These are phyloP conservation scores for Kwoniella shivajii DNA, from an alignment of 1,284 basidiomycete genomes.

Conservation along the genomic window DNA sequence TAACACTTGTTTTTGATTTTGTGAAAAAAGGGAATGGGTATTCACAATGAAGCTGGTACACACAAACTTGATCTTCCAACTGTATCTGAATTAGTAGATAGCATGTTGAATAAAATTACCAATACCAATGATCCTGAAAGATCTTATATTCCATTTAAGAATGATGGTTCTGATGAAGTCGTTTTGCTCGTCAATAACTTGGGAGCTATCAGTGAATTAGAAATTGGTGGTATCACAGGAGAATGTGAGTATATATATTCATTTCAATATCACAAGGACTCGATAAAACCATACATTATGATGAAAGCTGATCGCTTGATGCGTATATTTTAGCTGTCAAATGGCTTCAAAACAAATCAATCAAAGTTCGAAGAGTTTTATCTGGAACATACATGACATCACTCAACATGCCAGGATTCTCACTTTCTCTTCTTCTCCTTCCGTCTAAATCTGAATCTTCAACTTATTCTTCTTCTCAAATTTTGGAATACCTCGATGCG, in stretches of 20 bases:
- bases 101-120: slow-evolving; percentile 72
- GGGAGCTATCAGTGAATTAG: slow-evolving; percentile 83
- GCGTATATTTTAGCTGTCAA: slow-evolving; percentile 52
- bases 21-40: slow-evolving; percentile 62
- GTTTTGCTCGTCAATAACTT: slow-evolving; percentile 59
- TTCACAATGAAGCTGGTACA: slow-evolving; percentile 89
- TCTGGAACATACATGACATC: slow-evolving; percentile 88
- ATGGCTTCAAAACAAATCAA: slow-evolving; percentile 62
- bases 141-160: slow-evolving; percentile 78
- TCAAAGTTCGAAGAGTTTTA: slow-evolving; percentile 67
- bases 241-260: slow-evolving; percentile 58
- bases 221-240: slow-evolving; percentile 69
- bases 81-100: slow-evolving; percentile 68
- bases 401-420: slow-evolving; percentile 93
- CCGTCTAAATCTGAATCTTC: slow-evolving; percentile 58
- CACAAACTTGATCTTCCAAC: slow-evolving; percentile 66
- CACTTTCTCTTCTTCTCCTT: slow-evolving; percentile 79
- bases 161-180: slow-evolving; percentile 63
- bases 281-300: not conserved
- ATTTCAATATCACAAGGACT: no score
- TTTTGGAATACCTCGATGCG: slow-evolving; percentile 78
- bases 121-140: slow-evolving; percentile 76
- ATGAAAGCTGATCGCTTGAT: not conserved
- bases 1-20: no score
- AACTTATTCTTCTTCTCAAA: slow-evolving; percentile 55